Percentiles rank a stretch among this genome's conserved stretches.
phyloP scores from a whole-genome alignment of 208 protist genomes.

The Crithidia sp. region DNA sequence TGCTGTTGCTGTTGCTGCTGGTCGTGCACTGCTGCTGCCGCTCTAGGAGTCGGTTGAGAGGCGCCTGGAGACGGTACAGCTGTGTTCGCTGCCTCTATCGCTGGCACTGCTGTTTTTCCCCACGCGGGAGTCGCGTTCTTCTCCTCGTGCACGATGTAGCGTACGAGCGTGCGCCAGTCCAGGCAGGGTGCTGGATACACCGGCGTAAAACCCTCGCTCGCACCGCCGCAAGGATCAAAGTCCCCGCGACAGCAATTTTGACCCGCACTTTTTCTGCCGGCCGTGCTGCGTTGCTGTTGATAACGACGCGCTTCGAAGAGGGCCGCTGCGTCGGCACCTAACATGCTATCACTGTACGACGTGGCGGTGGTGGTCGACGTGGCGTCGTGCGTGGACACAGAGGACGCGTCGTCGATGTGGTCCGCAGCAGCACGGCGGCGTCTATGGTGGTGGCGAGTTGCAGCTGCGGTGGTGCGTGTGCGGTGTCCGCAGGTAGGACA shows the following conservation, averaged over 20 bases:
- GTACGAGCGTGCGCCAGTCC: conserved; percentile 39
- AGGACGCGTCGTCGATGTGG: too few relatives aligned
- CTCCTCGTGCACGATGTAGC: conserved; percentile 40
- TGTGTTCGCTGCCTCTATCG: background rate
- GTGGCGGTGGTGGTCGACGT: conserved; percentile 14
- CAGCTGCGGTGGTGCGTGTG: background rate
- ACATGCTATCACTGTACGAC: conserved; percentile 15
- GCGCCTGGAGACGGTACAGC: background rate
- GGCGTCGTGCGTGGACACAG: background rate
- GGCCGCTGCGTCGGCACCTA: conserved; percentile 6
- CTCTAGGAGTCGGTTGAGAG: background rate
- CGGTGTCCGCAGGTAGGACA: conserved; percentile 12
- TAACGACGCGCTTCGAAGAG: background rate
- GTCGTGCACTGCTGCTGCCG: background rate
- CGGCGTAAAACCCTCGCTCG: background rate
- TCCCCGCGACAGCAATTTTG: too few relatives aligned
- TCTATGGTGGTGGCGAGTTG: background rate
- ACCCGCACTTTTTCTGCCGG: background rate
- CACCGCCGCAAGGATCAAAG: background rate
- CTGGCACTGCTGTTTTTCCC: background rate
- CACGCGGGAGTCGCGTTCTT: background rate
- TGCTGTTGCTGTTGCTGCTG: background rate
- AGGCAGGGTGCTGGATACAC: conserved; percentile 4
- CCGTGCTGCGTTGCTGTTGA: background rate
- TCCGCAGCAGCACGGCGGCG: background rate